Evolutionary conservation across 805 yeast species (phyloP), one percentile per base, ranked within the genome.

Genomic region (Tetrapisispora iriomotensis): DNA sequence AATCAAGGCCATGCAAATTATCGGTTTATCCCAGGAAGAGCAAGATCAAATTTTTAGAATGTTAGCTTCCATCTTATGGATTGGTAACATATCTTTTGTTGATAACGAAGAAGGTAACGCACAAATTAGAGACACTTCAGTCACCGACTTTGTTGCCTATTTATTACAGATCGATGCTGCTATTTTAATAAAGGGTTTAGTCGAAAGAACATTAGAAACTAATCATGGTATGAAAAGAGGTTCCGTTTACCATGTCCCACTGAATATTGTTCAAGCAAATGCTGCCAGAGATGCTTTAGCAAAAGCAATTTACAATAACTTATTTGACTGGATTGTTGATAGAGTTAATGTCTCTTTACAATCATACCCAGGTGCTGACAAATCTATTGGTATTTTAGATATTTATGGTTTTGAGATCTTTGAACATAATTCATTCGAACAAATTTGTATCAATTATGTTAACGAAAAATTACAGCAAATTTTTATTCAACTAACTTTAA

Each of bases 361-460:
- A 18, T 57, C 77, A 1, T 65, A 66, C 40, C 64, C 69, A 25
- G 71, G 72, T 41, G 68, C 66, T 8, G 61, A 68, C 24, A 83
- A 80, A 54, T 82, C 95, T 21, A 80, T 92, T 52, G 97, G 97
- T 47, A 88, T 88, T 50, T 70, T 88, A 56, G 97, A 88, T 75
- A 88, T 90, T 49, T 88, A 88, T 58, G 97, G 97, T 8, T 88
- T 88, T 65, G 97, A 88, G 62, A 90, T 90, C 55, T 88, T 88
- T 58, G 95, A 88, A 41, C 90, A 84, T 51, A 88, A 88, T 65
- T 84, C 95, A 2, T 88, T 90, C 60, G 96, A 90, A 60, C 97
- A 88, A 64, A 71, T 88, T 47, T 88, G 96, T 66, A 88, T 88
- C 67, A 88, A 90, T 61, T 88, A 90, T 51, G 96, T 88, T 48